Base-by-base conservation (phyloP, 306 rosid genomes). In the Carpinus viminea region DNA sequence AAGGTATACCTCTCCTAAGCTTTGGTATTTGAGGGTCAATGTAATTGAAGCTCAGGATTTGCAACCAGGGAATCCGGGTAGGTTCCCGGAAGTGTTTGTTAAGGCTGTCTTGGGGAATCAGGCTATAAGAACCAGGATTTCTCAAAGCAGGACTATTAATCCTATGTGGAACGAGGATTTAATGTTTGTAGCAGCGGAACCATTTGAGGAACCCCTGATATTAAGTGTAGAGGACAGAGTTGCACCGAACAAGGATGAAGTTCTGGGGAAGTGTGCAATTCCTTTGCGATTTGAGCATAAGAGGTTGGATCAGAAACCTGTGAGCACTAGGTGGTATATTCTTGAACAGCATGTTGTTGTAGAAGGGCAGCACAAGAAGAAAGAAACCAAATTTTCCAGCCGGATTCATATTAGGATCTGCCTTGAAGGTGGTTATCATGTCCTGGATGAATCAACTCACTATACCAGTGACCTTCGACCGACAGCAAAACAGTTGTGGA, bases 391-490 rank as follows among this genome's bases (percentile, higher is more conserved):
- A 89, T 94, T 94, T 84, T 88, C 98, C 0, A 94, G 98, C 84
- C 81, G 97, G 86, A 89, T 94, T 79, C 97, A 94, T 78, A 82
- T 83, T 97, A 87, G 98, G 89, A 54, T 94, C 79, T 94, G 97
- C 82, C 85, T 94, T 7, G 98, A 94, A 87, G 98, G 97, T 41
- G 97, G 98, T 57, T 94, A 94, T 78, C 98, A 94, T 21, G 98
- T 94, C 68, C 83, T 92, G 78, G 98, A 94, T 38, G 98, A 94
- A 85, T 94, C 98, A 21, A 94, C 97, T 34, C 97, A 94, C 85
- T 91, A 94, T 76, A 94, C 97, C 80, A 94, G 98, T 75, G 98
- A 94, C 89, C 97, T 94, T 79, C 94, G 98, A 38, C 97, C 98
- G 2, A 94, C 98, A 0, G 97, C 97, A 0, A 94, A 89, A 74